Evolutionary conservation across 2,329 filamentous ascomycete genomes (phyloP).

Genomic region (Pestalotiopsis sp.): DNA sequence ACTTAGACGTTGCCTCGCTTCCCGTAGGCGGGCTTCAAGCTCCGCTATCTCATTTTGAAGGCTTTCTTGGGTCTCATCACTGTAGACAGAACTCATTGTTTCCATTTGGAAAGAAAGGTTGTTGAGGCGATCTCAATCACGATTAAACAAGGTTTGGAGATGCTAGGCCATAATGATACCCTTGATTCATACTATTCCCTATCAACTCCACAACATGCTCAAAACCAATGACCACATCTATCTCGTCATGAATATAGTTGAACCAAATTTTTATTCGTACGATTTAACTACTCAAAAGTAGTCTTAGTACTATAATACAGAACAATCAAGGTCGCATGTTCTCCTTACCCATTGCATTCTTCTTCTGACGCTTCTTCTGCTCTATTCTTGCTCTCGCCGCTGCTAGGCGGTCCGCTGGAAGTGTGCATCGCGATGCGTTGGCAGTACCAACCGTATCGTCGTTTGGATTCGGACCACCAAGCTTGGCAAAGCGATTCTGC

Average conservation of each 20-base stretch:
- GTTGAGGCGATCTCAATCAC: background rate
- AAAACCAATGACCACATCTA: background rate
- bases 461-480: slow-evolving; percentile 41
- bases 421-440: slow-evolving; percentile 43
- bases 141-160: background rate
- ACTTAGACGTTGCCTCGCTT: slow-evolving; percentile 36
- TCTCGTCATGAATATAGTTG: background rate
- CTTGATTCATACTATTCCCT: slow-evolving; percentile 13
- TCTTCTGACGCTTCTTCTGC: slow-evolving; percentile 55
- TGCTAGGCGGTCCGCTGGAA: slow-evolving; percentile 54
- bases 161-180: background rate
- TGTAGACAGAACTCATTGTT: slow-evolving; percentile 33
- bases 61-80: slow-evolving; percentile 23
- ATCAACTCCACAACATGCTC: slow-evolving; percentile 10
- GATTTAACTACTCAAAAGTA: background rate
- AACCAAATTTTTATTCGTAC: background rate
- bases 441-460: slow-evolving; percentile 34
- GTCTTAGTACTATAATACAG: background rate
- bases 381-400: slow-evolving; percentile 59
- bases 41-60: slow-evolving; percentile 58
- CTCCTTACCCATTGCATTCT: slow-evolving; percentile 32
- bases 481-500: slow-evolving; percentile 46
- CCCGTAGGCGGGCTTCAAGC: slow-evolving; percentile 55
- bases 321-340: slow-evolving; percentile 26
- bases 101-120: background rate